A percentile compares a stretch with the other conserved stretches of the same genome.
Evolutionary conservation across 495 filamentous ascomycete genomes (phyloP).

Genomic region (Aspergillus mulundensis): DNA sequence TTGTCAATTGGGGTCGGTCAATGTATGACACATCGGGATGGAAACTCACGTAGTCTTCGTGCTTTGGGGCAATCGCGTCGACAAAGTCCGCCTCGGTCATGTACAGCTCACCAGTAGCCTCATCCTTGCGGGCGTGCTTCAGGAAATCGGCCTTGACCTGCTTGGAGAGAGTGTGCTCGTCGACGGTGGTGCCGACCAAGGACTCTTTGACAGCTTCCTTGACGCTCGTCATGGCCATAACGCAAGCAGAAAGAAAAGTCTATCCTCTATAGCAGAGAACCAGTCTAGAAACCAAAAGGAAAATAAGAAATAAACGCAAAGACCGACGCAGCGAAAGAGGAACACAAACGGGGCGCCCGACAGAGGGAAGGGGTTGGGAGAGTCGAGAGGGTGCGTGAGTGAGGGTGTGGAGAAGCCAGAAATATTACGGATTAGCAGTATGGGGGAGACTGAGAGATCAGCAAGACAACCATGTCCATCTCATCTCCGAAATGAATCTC

Average conservation of each 20-base stretch:
- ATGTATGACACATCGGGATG: slow-evolving; percentile 17
- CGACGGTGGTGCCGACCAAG: slow-evolving; percentile 59
- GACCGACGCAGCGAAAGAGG: slow-evolving; percentile 8
- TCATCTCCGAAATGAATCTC: not conserved
- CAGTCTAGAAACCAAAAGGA: slow-evolving; percentile 4
- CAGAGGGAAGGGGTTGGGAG: slow-evolving; percentile 19
- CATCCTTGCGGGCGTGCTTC: slow-evolving; percentile 71
- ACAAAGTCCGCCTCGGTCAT: slow-evolving; percentile 85
- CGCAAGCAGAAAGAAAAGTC: not conserved
- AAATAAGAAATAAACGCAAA: slow-evolving; percentile 9
- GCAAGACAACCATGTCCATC: not conserved
- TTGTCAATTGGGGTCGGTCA: slow-evolving; percentile 15
- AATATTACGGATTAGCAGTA: not conserved
- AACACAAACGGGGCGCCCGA: not conserved
- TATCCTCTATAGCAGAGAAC: slow-evolving; percentile 7
- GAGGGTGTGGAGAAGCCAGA: slow-evolving; percentile 13
- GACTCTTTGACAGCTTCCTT: slow-evolving; percentile 74
- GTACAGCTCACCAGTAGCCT: slow-evolving; percentile 67
- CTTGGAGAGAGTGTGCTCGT: slow-evolving; percentile 59
- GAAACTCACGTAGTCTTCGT: slow-evolving; percentile 82
- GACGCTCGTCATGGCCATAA: slow-evolving; percentile 48
- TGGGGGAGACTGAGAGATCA: slow-evolving; percentile 5
- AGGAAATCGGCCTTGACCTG: slow-evolving; percentile 70
- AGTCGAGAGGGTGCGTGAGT: not conserved
- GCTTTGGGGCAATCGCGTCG: slow-evolving; percentile 78